These are phyloP conservation scores for Mycena sanguinolenta DNA, from an alignment of 768 basidiomycete genomes.

Conservation along the genomic window DNA sequence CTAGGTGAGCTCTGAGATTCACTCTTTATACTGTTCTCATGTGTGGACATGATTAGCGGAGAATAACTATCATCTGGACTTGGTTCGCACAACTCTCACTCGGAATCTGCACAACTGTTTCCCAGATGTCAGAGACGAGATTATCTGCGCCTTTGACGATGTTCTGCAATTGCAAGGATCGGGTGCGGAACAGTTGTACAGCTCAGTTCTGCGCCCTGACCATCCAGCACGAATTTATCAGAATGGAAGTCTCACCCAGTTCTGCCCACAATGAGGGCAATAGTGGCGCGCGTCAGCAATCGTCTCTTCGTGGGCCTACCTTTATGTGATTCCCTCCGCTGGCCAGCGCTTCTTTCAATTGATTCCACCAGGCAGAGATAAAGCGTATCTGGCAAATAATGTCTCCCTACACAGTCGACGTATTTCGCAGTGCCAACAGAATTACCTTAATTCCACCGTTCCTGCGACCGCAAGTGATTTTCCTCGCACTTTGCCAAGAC, in stretches of 20 bases:
- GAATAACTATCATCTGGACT: constrained; percentile 18
- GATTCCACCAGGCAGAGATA: constrained; percentile 25
- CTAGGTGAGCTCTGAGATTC: neutral
- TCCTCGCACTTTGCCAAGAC: too few species aligned
- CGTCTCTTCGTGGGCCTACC: constrained; percentile 45
- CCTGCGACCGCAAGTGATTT: constrained; percentile 23
- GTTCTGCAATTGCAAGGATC: constrained; percentile 10
- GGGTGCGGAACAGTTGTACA: too few species aligned
- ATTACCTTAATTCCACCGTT: constrained; percentile 10
- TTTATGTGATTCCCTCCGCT: constrained; percentile 37
- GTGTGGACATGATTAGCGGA: neutral
- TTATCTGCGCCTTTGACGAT: constrained; percentile 36
- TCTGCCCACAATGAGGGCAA: constrained; percentile 30
- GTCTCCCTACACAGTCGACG: constrained; percentile 25
- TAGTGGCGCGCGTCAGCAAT: constrained; percentile 42
- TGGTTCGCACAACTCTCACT: constrained; percentile 24
- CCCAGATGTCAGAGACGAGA: constrained; percentile 51
- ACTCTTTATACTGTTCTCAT: neutral
- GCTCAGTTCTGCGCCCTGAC: too few species aligned
- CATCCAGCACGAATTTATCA: too few species aligned
- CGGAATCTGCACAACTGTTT: constrained; percentile 44
- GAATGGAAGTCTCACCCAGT: constrained; percentile 37
- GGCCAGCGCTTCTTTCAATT: neutral
- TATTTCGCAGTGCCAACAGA: neutral
- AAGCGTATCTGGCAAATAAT: constrained; percentile 31